A percentile compares a stretch with the other conserved stretches of the same genome.
Conservation (phyloP, 352 stramenopile genomes). For the Pythium aristosporum region DNA sequence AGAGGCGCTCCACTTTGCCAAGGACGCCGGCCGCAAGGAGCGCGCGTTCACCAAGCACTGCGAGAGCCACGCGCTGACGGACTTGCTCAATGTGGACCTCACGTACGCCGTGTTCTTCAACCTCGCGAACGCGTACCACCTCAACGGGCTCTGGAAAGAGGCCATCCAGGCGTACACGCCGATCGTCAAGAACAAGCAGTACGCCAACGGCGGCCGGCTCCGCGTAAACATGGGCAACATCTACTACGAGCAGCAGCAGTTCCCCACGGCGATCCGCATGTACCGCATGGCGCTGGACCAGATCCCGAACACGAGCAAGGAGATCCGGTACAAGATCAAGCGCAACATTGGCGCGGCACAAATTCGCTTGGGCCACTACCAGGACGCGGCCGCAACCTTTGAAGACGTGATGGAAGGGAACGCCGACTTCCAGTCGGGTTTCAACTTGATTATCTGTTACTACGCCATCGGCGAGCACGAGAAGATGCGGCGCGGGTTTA, state of each 20-base stretch:
- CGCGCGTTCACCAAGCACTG: slow-evolving; percentile 90
- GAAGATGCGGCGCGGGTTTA: slow-evolving; percentile 93
- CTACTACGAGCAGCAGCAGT: slow-evolving; percentile 95
- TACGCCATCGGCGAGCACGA: slow-evolving; percentile 95
- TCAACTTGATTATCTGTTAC: slow-evolving; percentile 97
- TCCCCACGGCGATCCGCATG: slow-evolving; percentile 94
- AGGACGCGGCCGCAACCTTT: slow-evolving; percentile 93
- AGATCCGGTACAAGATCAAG: slow-evolving; percentile 95
- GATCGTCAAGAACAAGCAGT: slow-evolving; percentile 97
- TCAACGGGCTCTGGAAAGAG: slow-evolving; percentile 94
- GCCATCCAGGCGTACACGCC: slow-evolving; percentile 93
- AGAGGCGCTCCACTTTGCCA: slow-evolving; percentile 86
- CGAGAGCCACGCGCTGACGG: slow-evolving; percentile 83
- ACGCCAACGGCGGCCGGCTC: slow-evolving; percentile 86
- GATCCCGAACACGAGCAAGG: slow-evolving; percentile 92
- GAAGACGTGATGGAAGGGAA: slow-evolving; percentile 94
- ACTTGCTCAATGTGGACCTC: slow-evolving; percentile 93
- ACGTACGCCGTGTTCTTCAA: slow-evolving; percentile 96
- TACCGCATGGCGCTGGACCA: slow-evolving; percentile 98
- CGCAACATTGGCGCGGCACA: slow-evolving; percentile 96
- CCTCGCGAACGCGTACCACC: slow-evolving; percentile 91
- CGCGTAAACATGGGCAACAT: slow-evolving; percentile 98
- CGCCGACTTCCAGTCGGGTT: slow-evolving; percentile 94
- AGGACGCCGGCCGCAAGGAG: slow-evolving; percentile 89
- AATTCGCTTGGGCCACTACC: slow-evolving; percentile 92